Evolutionary conservation across 208 protist species (phyloP).

Genomic region (Trypanosoma brucei): DNA sequence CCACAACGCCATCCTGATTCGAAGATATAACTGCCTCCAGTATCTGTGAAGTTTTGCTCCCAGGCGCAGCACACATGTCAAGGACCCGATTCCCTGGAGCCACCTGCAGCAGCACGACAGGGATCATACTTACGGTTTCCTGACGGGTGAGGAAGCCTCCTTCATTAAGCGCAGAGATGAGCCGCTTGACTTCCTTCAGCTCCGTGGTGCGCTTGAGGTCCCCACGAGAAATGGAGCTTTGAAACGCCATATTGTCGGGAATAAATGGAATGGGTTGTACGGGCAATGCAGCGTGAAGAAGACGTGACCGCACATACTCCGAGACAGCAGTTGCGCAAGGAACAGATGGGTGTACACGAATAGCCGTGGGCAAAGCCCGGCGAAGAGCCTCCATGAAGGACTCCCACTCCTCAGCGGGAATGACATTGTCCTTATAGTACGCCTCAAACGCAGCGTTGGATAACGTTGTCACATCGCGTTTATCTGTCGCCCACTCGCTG

Average conservation of each 20-base stretch:
- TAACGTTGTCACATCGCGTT: conserved; percentile 47
- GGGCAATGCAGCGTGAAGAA: conserved; percentile 37
- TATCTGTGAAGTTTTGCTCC: conserved; percentile 88
- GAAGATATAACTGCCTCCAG: conserved; percentile 59
- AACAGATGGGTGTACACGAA: conserved; percentile 50
- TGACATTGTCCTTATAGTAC: conserved; percentile 64
- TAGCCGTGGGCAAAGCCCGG: conserved; percentile 63
- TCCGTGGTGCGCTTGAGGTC: conserved; percentile 72
- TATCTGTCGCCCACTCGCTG: conserved; percentile 64
- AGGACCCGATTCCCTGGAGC: conserved; percentile 70
- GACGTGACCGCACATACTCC: conserved; percentile 32
- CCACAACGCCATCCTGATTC: conserved; percentile 59
- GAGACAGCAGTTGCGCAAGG: conserved; percentile 33
- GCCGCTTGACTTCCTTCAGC: conserved; percentile 55
- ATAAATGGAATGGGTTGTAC: conserved; percentile 53
- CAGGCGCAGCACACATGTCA: conserved; percentile 87
- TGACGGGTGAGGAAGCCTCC: conserved; percentile 91
- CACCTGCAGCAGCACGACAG: conserved; percentile 75
- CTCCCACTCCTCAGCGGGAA: conserved; percentile 56
- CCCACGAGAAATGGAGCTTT: conserved; percentile 69
- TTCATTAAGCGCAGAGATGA: conserved; percentile 82
- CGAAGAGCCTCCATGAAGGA: conserved; percentile 57
- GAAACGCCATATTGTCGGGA: conserved; percentile 50
- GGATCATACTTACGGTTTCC: conserved; percentile 89
- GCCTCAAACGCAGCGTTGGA: conserved; percentile 60